Evolutionary conservation across 495 filamentous ascomycete genomes (phyloP).

Genomic region (Tuber microsphaerosporum): DNA sequence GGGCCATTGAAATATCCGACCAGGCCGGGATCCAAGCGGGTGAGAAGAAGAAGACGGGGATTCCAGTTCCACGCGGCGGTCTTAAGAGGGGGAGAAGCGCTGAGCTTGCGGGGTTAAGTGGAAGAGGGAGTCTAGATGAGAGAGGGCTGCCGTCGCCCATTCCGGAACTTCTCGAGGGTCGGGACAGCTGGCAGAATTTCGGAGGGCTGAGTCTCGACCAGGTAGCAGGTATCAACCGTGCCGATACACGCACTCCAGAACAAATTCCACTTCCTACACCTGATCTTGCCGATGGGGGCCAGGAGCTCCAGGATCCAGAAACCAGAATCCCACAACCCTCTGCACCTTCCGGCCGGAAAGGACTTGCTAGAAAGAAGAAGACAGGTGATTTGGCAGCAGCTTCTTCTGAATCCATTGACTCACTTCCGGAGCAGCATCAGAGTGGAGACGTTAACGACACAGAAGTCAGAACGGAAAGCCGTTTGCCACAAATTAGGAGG

Average conservation of each 20-base stretch:
- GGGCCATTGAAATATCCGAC: not conserved
- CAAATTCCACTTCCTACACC: not conserved
- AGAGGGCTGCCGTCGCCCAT: not conserved
- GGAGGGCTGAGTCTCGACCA: not conserved
- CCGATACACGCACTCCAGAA: not conserved
- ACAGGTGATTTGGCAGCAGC: not conserved
- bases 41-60: slow-evolving; percentile 11
- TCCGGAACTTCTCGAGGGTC: not conserved
- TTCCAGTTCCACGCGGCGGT: not conserved
- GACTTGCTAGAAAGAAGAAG: not conserved
- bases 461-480: not conserved
- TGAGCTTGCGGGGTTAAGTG: not conserved
- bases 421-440: not conserved
- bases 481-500: slow-evolving; percentile 2
- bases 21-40: not conserved
- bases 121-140: not conserved
- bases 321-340: not conserved
- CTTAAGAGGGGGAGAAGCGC: not conserved
- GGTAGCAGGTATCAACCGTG: not conserved
- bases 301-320: not conserved
- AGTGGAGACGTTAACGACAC: not conserved
- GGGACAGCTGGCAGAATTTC: not conserved
- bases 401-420: slow-evolving; percentile 2
- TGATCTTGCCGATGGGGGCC: not conserved
- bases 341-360: not conserved